phyloP scores from a whole-genome alignment of 306 rosid species.

The Canavalia gladiata region DNA sequence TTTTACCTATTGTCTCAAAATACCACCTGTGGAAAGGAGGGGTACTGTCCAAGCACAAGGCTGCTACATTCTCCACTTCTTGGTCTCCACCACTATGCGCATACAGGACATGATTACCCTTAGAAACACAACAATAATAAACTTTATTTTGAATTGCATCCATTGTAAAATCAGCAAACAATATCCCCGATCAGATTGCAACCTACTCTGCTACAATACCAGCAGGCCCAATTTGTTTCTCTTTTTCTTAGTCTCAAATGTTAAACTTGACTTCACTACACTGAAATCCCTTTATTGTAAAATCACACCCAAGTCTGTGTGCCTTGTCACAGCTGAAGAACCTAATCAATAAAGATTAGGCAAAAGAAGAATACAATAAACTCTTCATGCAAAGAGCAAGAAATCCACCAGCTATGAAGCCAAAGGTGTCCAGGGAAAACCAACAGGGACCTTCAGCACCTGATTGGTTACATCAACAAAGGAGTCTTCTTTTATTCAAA shows the following conservation, averaged over 20 bases:
- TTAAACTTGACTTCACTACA: slow-evolving; percentile 30
- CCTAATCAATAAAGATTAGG: slow-evolving; percentile 49
- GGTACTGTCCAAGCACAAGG: slow-evolving; percentile 74
- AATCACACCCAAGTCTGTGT: slow-evolving; percentile 37
- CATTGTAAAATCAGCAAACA: slow-evolving; percentile 50
- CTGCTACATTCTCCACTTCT: slow-evolving; percentile 67
- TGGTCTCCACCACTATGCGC: slow-evolving; percentile 64
- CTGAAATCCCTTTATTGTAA: slow-evolving; percentile 2
- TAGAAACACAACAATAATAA: slow-evolving; percentile 80
- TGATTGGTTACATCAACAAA: slow-evolving; percentile 33
- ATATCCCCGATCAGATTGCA: slow-evolving; percentile 38
- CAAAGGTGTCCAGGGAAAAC: slow-evolving; percentile 54
- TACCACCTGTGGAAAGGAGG: slow-evolving; percentile 86
- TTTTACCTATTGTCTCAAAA: slow-evolving; percentile 75
- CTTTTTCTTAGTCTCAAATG: slow-evolving; percentile 30
- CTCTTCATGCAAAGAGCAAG: slow-evolving; percentile 43
- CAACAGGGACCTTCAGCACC: slow-evolving; percentile 52
- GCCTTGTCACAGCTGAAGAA: slow-evolving; percentile 38
- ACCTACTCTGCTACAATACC: slow-evolving; percentile 42
- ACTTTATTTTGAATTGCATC: slow-evolving; percentile 70
- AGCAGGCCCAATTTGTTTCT: slow-evolving; percentile 32
- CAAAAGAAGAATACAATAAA: slow-evolving; percentile 36
- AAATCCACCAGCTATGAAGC: slow-evolving; percentile 51
- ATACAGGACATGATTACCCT: slow-evolving; percentile 64
- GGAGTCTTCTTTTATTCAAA: slow-evolving; percentile 33